phyloP scores from a whole-genome alignment of 148 eudicot genomes.

The Persicaria tinctoria region DNA sequence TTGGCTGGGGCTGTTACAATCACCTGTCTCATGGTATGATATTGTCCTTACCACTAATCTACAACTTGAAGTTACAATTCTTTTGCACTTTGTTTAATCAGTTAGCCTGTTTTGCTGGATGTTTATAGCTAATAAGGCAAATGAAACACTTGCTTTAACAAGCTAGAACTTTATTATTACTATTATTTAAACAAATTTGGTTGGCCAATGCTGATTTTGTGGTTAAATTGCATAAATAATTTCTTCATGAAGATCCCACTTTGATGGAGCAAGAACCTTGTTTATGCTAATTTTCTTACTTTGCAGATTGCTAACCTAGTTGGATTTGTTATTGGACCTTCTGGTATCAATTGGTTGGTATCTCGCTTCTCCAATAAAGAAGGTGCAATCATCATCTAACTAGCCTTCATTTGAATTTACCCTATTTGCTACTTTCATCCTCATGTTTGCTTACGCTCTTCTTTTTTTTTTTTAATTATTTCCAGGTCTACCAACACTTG shows the following conservation, averaged over 20 bases:
- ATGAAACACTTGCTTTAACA: background rate
- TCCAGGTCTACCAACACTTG: slow-evolving; percentile 66
- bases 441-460: background rate
- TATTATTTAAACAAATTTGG: background rate
- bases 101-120: background rate
- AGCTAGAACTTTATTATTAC: background rate
- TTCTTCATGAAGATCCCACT: background rate
- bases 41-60: background rate
- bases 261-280: background rate
- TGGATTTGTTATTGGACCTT: slow-evolving; percentile 92
- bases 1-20: slow-evolving; percentile 88
- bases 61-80: background rate
- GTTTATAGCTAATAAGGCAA: background rate
- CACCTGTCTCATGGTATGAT: slow-evolving; percentile 80
- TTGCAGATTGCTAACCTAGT: slow-evolving; percentile 89
- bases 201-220: too few species aligned
- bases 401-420: background rate
- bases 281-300: background rate
- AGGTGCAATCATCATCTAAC: slow-evolving; percentile 22
- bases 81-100: background rate
- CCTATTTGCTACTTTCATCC: background rate
- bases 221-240: background rate
- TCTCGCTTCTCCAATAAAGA: slow-evolving; percentile 55
- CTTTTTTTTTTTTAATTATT: background rate
- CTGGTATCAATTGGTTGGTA: slow-evolving; percentile 80